Base-by-base conservation (phyloP, 73 alveolate species). In the Paramecium biaurelia region DNA sequence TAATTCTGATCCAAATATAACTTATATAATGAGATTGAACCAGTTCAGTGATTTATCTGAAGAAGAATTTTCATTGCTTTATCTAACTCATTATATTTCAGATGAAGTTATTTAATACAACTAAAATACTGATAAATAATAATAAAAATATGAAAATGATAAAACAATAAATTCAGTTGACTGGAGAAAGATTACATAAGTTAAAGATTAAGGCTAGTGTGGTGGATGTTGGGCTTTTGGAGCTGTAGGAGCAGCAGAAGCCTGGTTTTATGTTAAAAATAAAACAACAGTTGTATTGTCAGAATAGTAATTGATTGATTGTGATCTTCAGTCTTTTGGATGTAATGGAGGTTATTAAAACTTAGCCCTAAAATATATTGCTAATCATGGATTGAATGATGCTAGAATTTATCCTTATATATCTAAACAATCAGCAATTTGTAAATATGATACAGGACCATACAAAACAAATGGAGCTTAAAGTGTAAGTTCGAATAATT, bases 151-250 rank as follows among this genome's bases (percentile, higher is more conserved):
- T 1, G 3, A 2, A 3, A 53, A 53, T 53, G 30, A 18, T 53
- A 53, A 53, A 34, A 34, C n/a, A 21, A 4, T 18, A 20, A 41
- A 74, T 34, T 74, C 87, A 30, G 90, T 79, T 43, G 90, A 79
- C 14, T 79, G 90, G 90, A 79, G 90, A 41, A 24, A 34, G 28
- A 30, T 43, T 1, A 47, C 74, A 21, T 15, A 79, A 45, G 56
- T 79, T n/a, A 82, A 85, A 76, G 93, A 95, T 70, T 70, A 95
- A 72, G 95, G 95, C 1, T 6, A 20, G 1, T 93, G 96, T 70
- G 94, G 95, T 12, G 85, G 95, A 9, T 68, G 95, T 28, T 93
- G 95, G 95, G 95, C 96, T 10, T 93, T 95, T 57, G 87, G 95
- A 15, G 93, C 95, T 57, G 94, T 85, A 18, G 98, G 93, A 67